These are phyloP conservation scores for Penicillium italicum DNA, from an alignment of 2,329 filamentous ascomycete species.

Conservation along the genomic window DNA sequence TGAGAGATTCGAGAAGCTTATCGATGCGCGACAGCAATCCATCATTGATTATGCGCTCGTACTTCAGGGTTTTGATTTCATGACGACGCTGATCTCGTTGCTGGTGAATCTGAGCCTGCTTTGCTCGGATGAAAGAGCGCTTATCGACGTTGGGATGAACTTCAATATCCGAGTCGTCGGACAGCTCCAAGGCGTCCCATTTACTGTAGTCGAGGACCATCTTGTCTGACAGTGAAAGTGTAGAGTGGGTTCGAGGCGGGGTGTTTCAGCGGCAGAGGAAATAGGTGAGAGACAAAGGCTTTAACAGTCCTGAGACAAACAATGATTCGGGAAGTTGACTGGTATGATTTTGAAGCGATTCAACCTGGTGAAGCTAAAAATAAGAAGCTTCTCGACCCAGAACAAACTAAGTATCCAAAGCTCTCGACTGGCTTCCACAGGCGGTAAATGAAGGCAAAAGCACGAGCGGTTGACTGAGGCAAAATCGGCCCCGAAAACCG, in stretches of 20 bases:
- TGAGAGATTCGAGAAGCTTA: slow-evolving; percentile 68
- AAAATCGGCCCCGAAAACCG: slow-evolving; percentile 21
- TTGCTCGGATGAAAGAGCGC: slow-evolving; percentile 94
- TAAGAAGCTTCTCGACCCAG: background rate
- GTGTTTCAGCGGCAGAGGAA: slow-evolving; percentile 17
- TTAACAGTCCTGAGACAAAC: background rate
- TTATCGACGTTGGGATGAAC: slow-evolving; percentile 99
- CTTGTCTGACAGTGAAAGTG: slow-evolving; percentile 13
- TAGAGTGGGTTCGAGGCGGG: slow-evolving; percentile 15
- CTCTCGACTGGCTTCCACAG: slow-evolving; percentile 35
- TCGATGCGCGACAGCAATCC: slow-evolving; percentile 82
- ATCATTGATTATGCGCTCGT: slow-evolving; percentile 87
- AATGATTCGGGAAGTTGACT: background rate
- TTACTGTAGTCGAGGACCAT: slow-evolving; percentile 64
- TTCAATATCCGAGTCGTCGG: slow-evolving; percentile 96
- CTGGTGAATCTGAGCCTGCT: slow-evolving; percentile 94
- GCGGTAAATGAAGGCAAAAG: slow-evolving; percentile 23
- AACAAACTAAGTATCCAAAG: slow-evolving; percentile 25
- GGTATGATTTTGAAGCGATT: background rate
- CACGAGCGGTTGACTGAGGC: slow-evolving; percentile 30
- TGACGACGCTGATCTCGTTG: slow-evolving; percentile 80
- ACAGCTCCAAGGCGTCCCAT: slow-evolving; percentile 84
- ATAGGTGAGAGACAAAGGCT: slow-evolving; percentile 11
- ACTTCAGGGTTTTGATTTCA: slow-evolving; percentile 87
- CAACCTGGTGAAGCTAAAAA: background rate